Percentiles rank a stretch among this genome's conserved stretches.
Evolutionary conservation across 2,329 filamentous ascomycete species (phyloP).

Genomic region (Aspergillus hortae): DNA sequence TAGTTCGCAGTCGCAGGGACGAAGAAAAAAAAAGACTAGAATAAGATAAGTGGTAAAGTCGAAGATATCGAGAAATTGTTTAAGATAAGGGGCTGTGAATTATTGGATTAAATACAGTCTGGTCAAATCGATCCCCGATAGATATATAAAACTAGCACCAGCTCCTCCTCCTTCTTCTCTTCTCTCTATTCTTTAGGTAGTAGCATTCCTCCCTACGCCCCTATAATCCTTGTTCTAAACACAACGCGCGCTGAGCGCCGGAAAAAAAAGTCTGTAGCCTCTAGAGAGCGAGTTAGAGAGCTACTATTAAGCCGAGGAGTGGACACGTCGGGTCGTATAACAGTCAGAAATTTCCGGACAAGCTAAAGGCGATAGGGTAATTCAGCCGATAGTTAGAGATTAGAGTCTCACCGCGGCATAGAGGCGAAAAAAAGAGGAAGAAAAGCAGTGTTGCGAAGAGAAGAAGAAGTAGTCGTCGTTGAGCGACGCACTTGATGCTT

Average conservation of each 20-base stretch:
- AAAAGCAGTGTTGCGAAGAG: constrained; percentile 2
- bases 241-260: constrained; percentile 5
- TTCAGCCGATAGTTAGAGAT: constrained; percentile 5
- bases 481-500: constrained; percentile 6
- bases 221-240: background rate
- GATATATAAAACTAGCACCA: constrained; percentile 1
- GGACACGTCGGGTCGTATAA: constrained; percentile 9
- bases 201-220: constrained; percentile 4
- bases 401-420: background rate
- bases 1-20: background rate
- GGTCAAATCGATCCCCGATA: constrained; percentile 2
- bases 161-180: constrained; percentile 3
- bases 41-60: constrained; percentile 4
- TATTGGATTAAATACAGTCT: background rate
- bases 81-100: background rate
- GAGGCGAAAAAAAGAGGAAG: constrained; percentile 1
- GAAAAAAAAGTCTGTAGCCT: constrained; percentile 2
- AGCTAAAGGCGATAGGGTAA: constrained; percentile 1
- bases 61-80: background rate
- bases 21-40: constrained; percentile 3
- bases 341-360: constrained; percentile 6
- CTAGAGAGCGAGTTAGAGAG: constrained; percentile 7
- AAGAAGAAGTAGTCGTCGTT: constrained; percentile 8
- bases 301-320: constrained; percentile 5
- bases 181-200: constrained; percentile 3